Evolutionary conservation across 306 rosid species (phyloP).

Genomic region (Vigna trinervia): DNA sequence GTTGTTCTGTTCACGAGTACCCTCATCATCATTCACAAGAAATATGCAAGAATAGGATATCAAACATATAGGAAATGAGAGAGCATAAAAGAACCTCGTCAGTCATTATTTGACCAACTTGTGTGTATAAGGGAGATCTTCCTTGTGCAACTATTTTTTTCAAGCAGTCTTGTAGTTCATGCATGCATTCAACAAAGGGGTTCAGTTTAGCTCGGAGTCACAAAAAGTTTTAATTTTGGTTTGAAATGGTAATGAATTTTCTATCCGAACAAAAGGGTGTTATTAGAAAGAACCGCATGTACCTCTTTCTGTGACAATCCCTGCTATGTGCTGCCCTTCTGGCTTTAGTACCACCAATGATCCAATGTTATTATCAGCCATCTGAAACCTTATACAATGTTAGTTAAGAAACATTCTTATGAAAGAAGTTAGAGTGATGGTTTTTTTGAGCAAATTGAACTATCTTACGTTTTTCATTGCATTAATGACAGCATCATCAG

Average conservation of each 20-base stretch:
- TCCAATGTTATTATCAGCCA: conserved; percentile 80
- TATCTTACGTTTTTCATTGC: conserved; percentile 70
- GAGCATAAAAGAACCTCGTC: conserved; percentile 61
- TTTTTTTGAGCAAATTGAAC: conserved; percentile 15
- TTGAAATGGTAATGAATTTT: conserved; percentile 4
- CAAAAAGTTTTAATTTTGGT: not conserved
- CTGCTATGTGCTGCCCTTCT: conserved; percentile 69
- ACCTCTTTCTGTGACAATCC: conserved; percentile 97
- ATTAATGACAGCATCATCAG: conserved; percentile 60
- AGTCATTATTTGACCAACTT: conserved; percentile 87
- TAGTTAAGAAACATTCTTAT: not conserved
- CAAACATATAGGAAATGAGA: conserved; percentile 14
- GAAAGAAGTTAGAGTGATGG: not conserved
- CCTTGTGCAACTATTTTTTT: conserved; percentile 78
- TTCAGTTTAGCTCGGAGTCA: not conserved
- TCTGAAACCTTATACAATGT: conserved; percentile 55
- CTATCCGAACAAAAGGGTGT: not conserved
- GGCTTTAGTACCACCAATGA: conserved; percentile 83
- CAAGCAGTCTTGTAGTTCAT: conserved; percentile 63
- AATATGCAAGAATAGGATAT: not conserved
- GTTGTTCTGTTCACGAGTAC: conserved; percentile 57
- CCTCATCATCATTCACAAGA: conserved; percentile 9
- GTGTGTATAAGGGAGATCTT: conserved; percentile 73
- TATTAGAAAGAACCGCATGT: not conserved
- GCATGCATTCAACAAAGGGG: conserved; percentile 31